Evolutionary conservation across 192 early-diverging fungal genomes (phyloP), one percentile per base, ranked within the genome.

Genomic region (Tieghemiomyces parasiticus): DNA sequence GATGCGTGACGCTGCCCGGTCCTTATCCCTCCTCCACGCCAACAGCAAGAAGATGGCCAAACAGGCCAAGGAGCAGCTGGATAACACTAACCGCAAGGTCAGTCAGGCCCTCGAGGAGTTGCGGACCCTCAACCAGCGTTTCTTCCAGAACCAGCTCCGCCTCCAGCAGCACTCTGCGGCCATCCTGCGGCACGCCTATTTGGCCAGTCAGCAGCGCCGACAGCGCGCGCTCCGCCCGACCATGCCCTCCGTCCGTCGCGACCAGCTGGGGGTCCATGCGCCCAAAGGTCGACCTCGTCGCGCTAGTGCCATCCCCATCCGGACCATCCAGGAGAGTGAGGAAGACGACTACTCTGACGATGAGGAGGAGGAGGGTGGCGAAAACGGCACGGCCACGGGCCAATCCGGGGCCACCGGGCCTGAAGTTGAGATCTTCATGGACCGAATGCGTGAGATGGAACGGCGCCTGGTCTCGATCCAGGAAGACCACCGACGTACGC

Each of bases 1-100:
- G 59, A 82, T 82, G 46, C 61, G 74, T 22, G 76, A 80, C 60
- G 79, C 78, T 10, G 76, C 80, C 26, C 72, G 70, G 31, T 78
- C 80, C 1, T 59, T 82, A 20, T 61, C 73, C 8, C 67, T 69
- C 50, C 66, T 81, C 10, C 74, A 79, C 59, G 71, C 73, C 0
- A 62, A 74, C 13, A 77, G 78, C 44, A 77, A 74, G 61, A 70
- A 76, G 50, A 50, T 78, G 26, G 69, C 77, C 3, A 56, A 67
- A 16, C 75, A 78, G 45, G 71, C 77, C 22, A 66, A 67, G 34
- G 77, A 75, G 46, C 77, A 81, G 62, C 48, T 78, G 19, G 60
- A 72, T 31, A 64, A 66, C 0, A 73, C 77, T 22, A 76, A 78
- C 47, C 68, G 67, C 20, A 76, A 80, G 63, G 74, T 80, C 24